Conservation (phyloP, 305 asterid genomes). For the Salvia sclarea region DNA sequence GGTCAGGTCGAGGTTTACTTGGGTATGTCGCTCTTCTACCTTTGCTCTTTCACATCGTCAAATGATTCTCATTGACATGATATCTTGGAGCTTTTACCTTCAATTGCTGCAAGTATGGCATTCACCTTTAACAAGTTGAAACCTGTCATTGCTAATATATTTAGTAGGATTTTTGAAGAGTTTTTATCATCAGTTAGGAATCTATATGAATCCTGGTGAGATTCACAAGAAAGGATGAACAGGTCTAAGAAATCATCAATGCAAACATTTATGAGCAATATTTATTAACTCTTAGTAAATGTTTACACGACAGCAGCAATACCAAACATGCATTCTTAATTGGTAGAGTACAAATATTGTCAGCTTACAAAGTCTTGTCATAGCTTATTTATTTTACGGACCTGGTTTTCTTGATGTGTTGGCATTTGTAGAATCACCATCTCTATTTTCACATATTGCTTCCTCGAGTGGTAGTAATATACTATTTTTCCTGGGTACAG, state of each 20-base stretch:
- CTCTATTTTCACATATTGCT: not conserved
- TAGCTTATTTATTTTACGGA: not conserved
- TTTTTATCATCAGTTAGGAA: not conserved
- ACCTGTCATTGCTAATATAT: not conserved
- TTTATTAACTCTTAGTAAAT: not conserved
- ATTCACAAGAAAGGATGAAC: not conserved
- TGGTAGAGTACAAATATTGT: not conserved
- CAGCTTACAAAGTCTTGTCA: not conserved
- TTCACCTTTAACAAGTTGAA: not conserved
- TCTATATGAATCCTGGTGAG: not conserved
- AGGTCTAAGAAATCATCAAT: not conserved
- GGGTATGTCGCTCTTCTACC: conserved; percentile 54
- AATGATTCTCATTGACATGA: not conserved
- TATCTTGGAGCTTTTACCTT: not conserved
- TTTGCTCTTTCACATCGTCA: not conserved
- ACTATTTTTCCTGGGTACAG: not conserved
- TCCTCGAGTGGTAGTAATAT: not conserved
- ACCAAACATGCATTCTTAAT: not conserved
- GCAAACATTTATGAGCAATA: not conserved
- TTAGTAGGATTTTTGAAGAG: not conserved
- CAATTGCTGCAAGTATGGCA: not conserved
- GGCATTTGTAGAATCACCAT: not conserved
- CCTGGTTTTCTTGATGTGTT: not conserved
- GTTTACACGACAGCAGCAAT: not conserved
- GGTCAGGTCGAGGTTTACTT: conserved; percentile 89